Evolutionary conservation across 768 basidiomycete genomes (phyloP).

Genomic region (Leccinum variicolor): DNA sequence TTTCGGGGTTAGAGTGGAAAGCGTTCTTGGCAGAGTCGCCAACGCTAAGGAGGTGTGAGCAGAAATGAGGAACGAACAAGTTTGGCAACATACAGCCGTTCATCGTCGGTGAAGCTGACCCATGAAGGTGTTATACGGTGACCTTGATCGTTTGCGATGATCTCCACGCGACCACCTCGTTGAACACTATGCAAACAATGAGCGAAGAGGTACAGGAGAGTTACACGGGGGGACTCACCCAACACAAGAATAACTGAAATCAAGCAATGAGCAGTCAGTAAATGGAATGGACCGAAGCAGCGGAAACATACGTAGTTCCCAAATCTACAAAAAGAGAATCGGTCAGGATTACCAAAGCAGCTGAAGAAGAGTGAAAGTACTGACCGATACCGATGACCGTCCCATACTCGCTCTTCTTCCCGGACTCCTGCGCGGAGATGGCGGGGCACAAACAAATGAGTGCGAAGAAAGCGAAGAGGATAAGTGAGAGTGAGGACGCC

Average conservation of each 20-base stretch:
- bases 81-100: constrained; percentile 48
- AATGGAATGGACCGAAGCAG: neutral
- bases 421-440: constrained; percentile 57
- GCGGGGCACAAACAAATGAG: constrained; percentile 68
- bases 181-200: constrained; percentile 54
- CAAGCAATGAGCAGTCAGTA: constrained; percentile 20
- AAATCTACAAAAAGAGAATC: constrained; percentile 51
- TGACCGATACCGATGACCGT: constrained; percentile 90
- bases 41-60: constrained; percentile 39
- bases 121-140: constrained; percentile 89
- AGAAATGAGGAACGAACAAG: neutral
- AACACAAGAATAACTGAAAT: constrained; percentile 86
- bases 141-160: constrained; percentile 87
- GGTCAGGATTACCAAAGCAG: neutral
- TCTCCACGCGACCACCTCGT: constrained; percentile 82
- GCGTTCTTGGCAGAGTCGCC: constrained; percentile 98
- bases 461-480: constrained; percentile 63
- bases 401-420: constrained; percentile 68
- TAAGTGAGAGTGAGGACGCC: constrained; percentile 56
- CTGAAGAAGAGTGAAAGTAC: constrained; percentile 17
- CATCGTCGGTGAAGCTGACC: constrained; percentile 79
- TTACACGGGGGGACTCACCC: constrained; percentile 51
- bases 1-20: constrained; percentile 84
- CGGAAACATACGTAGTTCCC: constrained; percentile 73
- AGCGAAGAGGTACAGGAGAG: neutral